A percentile compares a stretch with the other conserved stretches of the same genome.
These are phyloP conservation scores for Prunus mume DNA, from an alignment of 306 rosid genomes.

Conservation along the genomic window DNA sequence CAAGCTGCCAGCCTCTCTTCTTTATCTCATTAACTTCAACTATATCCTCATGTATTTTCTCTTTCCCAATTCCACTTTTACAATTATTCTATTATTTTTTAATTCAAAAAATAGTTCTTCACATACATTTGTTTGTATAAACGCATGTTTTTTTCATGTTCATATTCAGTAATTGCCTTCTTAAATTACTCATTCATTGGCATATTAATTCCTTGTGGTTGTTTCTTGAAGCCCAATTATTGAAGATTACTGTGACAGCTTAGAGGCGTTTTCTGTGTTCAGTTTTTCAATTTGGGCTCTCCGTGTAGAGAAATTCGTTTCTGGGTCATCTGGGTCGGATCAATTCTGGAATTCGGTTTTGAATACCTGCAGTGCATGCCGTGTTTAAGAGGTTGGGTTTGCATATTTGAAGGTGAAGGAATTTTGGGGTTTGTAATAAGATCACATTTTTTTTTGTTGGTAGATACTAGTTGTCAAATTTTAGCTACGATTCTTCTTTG, in stretches of 20 bases:
- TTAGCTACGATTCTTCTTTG: too few relatives aligned
- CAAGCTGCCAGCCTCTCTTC: conserved; percentile 16
- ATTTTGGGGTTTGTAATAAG: too few relatives aligned
- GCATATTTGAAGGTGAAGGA: too few relatives aligned
- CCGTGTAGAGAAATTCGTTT: background rate
- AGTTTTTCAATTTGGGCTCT: background rate
- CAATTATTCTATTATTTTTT: background rate
- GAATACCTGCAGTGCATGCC: background rate
- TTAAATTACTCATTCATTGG: too few relatives aligned
- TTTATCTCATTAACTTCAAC: conserved; percentile 30
- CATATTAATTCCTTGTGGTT: background rate
- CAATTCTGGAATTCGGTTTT: background rate
- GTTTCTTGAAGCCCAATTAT: background rate
- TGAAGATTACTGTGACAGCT: background rate
- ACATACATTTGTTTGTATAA: conserved; percentile 20
- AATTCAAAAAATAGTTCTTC: background rate
- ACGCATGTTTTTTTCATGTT: background rate
- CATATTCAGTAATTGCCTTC: background rate
- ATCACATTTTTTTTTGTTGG: too few relatives aligned
- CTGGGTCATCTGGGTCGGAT: background rate
- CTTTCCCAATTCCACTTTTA: conserved; percentile 1
- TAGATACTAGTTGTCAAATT: too few relatives aligned
- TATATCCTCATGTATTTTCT: conserved; percentile 23
- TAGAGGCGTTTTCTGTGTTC: background rate
- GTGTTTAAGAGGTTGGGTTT: too few relatives aligned